These are phyloP conservation scores for Steccherinum ochraceum DNA, from an alignment of 768 basidiomycete genomes.

Conservation along the genomic window DNA sequence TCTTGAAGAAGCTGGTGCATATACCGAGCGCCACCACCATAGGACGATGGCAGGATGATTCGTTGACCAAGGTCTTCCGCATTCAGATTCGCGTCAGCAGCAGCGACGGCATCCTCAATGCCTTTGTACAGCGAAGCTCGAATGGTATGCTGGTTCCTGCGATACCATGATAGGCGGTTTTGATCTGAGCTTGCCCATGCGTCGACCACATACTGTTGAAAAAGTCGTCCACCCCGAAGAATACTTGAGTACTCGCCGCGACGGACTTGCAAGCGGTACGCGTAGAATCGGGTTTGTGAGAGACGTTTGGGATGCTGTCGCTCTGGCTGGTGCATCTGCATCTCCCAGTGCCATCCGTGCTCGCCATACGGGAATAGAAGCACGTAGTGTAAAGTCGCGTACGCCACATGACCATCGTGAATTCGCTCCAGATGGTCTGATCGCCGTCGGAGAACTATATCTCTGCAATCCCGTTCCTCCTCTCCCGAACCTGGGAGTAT, in stretches of 20 bases:
- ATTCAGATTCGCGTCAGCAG: slow-evolving; percentile 23
- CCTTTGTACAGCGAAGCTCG: slow-evolving; percentile 31
- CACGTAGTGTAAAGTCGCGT: slow-evolving; percentile 35
- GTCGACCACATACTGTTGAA: slow-evolving; percentile 42
- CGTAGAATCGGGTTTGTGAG: slow-evolving; percentile 23
- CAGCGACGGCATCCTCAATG: slow-evolving; percentile 24
- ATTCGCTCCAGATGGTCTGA: slow-evolving; percentile 24
- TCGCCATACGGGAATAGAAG: slow-evolving; percentile 36
- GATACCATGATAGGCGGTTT: slow-evolving; percentile 26
- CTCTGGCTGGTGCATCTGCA: slow-evolving; percentile 11
- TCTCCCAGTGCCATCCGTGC: slow-evolving; percentile 29
- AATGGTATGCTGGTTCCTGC: slow-evolving; percentile 27
- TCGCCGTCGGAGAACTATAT: slow-evolving; percentile 29
- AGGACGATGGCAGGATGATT: slow-evolving; percentile 35
- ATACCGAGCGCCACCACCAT: slow-evolving; percentile 33
- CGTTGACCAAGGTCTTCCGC: slow-evolving; percentile 26
- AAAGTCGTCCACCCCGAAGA: slow-evolving; percentile 30
- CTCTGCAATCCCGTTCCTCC: slow-evolving; percentile 13
- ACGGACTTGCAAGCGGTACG: slow-evolving; percentile 27
- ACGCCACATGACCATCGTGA: slow-evolving; percentile 28
- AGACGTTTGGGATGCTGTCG: slow-evolving; percentile 15
- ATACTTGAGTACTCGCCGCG: slow-evolving; percentile 20
- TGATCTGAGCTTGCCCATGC: slow-evolving; percentile 40
- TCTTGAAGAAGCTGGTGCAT: slow-evolving; percentile 42
- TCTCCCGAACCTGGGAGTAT: slow-evolving; percentile 31